These are phyloP conservation scores for Perkinsela sp. DNA, from an alignment of 208 protist genomes.

Conservation along the genomic window DNA sequence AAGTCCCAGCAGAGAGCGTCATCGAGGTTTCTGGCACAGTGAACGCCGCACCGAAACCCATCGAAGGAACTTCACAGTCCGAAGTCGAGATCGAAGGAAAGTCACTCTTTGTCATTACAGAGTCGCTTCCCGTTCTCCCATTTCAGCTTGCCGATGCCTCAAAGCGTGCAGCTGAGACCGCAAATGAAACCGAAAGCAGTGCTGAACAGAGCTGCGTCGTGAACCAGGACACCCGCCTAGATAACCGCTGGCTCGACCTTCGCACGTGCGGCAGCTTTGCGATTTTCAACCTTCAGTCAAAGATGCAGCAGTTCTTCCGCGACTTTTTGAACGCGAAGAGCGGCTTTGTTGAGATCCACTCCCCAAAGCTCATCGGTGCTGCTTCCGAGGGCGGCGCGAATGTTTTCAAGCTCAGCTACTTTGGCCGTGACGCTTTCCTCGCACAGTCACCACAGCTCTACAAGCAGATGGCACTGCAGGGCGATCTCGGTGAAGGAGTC, in stretches of 20 bases:
- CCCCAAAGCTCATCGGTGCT: conserved; percentile 93
- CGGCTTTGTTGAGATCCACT: conserved; percentile 94
- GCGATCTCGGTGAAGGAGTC: conserved; percentile 65
- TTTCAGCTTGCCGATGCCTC: conserved; percentile 68
- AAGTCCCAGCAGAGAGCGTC: conserved; percentile 51
- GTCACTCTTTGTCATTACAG: conserved; percentile 42
- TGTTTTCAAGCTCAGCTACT: conserved; percentile 76
- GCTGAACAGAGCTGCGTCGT: conserved; percentile 34
- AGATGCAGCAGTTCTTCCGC: conserved; percentile 76
- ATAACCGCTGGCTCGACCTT: conserved; percentile 88
- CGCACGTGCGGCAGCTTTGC: conserved; percentile 76
- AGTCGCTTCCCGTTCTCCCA: conserved; percentile 49
- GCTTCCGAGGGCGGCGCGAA: conserved; percentile 81
- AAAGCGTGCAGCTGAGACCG: conserved; percentile 10
- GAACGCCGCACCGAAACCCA: conserved; percentile 21
- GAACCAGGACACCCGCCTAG: conserved; percentile 74
- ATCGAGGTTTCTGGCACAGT: conserved; percentile 48
- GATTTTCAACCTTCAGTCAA: conserved; percentile 83
- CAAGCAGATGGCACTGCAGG: conserved; percentile 96
- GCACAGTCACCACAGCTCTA: conserved; percentile 98
- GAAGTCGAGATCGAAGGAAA: conserved; percentile 38
- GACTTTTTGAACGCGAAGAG: conserved; percentile 60
- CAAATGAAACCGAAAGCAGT: conserved; percentile 6
- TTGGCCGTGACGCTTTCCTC: conserved; percentile 69
- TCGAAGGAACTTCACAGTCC: conserved; percentile 35